Base-by-base conservation (phyloP, 106 monocot species). In the Narthecium ossifragum region DNA sequence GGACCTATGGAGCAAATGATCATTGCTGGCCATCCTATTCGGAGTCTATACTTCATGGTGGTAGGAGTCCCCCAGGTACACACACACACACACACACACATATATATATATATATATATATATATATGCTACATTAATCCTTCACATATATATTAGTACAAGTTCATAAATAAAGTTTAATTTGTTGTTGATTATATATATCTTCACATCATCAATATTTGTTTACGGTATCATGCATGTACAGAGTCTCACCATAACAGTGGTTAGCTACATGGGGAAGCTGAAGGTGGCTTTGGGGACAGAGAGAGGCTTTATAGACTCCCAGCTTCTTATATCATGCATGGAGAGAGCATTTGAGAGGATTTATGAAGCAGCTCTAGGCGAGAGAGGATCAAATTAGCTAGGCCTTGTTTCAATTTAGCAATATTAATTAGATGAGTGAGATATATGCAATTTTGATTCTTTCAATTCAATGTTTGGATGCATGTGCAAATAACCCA, bases 241-340 rank as follows among this genome's bases (percentile, higher is more conserved):
- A 32, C 65, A 88, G 88, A 88, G 76, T 49, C 79, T 88, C 11
- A 77, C 76, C 1, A 71, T 88, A 36, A 53, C 76, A 2, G 57
- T 88, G 21, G 63, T 88, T 6, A 88, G 83, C 68, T 88, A 88
- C 69, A 88, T 77, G 76, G 83, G 80, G 20, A 80, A 84, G 55
- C 47, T 88, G 68, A 88, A 74, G 66, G 66, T 83, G 40, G 79
- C 72, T 2, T 26, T 88, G 51, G 83, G 88, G 24, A 64, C 77
- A 12, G 82, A 88, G 73, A 83, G 74, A 60, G 83, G 67, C 25
- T 83, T 84, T 77, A 80, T 88, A 64, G 63, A 88, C 45, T 60
- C 70, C 4, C 32, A 64, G 20, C 71, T 80, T 18, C 62, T 88
- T 0, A 34, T 64, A 17, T 62, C 76, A 31, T 80, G 75, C 56